Conservation (phyloP, 2,329 filamentous ascomycete species). For the Elsinoe arachidis region DNA sequence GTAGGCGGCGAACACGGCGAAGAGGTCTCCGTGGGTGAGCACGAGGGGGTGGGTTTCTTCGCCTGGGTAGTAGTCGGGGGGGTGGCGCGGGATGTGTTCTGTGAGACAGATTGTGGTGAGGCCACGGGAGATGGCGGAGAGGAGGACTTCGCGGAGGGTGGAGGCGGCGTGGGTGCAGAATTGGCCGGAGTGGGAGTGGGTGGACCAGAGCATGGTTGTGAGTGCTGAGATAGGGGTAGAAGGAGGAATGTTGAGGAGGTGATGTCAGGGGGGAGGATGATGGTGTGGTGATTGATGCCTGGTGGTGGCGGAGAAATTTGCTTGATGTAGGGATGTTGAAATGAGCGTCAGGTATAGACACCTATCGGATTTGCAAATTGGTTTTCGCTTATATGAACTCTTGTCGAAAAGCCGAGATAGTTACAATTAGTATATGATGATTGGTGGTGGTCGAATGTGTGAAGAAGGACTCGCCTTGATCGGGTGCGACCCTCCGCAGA, state of each 20-base stretch:
- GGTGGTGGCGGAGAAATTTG: not conserved
- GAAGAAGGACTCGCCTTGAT: too few species aligned
- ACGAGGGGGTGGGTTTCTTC: conserved; percentile 48
- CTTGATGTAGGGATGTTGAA: not conserved
- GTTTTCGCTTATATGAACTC: too few species aligned
- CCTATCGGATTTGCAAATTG: too few species aligned
- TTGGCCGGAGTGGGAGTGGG: conserved; percentile 96
- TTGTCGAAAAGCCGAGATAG: too few species aligned
- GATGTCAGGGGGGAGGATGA: not conserved
- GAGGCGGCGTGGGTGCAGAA: conserved; percentile 92
- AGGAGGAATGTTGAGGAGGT: not conserved
- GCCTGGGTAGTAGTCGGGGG: conserved; percentile 81
- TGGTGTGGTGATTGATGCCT: not conserved
- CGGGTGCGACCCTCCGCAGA: too few species aligned
- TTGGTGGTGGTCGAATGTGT: too few species aligned
- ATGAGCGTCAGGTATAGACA: too few species aligned
- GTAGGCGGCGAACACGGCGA: conserved; percentile 57
- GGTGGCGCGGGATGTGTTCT: conserved; percentile 85
- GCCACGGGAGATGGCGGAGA: conserved; percentile 65
- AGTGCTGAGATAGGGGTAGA: too few species aligned
- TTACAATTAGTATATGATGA: too few species aligned
- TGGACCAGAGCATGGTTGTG: conserved; percentile 83
- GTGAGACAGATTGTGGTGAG: conserved; percentile 82
- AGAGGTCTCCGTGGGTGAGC: conserved; percentile 39
- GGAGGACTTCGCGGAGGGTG: conserved; percentile 72